Evolutionary conservation across 306 rosid genomes (phyloP).

Genomic region (Sindora glabra): DNA sequence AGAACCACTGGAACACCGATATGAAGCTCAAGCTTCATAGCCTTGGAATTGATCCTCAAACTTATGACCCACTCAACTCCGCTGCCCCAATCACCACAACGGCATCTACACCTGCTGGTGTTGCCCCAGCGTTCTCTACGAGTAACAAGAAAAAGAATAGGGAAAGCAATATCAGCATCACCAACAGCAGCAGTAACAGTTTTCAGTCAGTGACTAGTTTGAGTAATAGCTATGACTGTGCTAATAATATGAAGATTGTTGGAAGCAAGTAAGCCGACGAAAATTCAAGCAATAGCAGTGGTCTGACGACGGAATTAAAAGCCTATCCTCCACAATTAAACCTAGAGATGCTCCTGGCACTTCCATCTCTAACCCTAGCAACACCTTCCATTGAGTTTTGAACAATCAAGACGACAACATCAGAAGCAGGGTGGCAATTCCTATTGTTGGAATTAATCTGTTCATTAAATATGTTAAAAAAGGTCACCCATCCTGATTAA

Average conservation of each 20-base stretch:
- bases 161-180: background rate
- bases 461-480: too few relatives aligned
- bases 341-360: slow-evolving; percentile 59
- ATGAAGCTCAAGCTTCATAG: slow-evolving; percentile 53
- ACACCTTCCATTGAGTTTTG: background rate
- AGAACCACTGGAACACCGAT: slow-evolving; percentile 76
- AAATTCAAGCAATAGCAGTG: slow-evolving; percentile 45
- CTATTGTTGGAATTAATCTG: too few relatives aligned
- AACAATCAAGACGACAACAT: slow-evolving; percentile 7
- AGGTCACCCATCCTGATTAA: too few relatives aligned
- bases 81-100: background rate
- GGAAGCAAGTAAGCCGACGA: background rate
- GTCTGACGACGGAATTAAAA: slow-evolving; percentile 27
- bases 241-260: too few relatives aligned
- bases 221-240: background rate
- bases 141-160: background rate
- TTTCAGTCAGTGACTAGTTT: slow-evolving; percentile 3
- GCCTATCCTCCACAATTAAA: slow-evolving; percentile 23
- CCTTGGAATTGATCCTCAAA: slow-evolving; percentile 66
- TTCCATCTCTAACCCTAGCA: slow-evolving; percentile 18
- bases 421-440: too few relatives aligned
- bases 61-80: slow-evolving; percentile 46
- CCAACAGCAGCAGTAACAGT: background rate
- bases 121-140: background rate
- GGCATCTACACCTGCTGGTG: background rate